Conservation (phyloP, 75 land plant genomes). For the Isoetes taiwanensis region DNA sequence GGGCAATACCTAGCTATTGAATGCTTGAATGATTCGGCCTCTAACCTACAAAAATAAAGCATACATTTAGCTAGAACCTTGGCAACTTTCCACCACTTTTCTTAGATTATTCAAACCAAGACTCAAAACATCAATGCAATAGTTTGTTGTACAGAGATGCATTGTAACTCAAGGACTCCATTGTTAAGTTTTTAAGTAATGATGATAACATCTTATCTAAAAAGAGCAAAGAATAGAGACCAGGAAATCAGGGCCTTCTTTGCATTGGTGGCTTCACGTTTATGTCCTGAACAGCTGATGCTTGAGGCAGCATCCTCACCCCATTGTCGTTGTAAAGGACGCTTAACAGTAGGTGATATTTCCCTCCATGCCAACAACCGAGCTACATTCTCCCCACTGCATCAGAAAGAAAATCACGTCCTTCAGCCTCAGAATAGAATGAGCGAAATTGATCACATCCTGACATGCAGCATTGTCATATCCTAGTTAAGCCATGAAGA, state of each 20-base stretch:
- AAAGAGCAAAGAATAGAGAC: conserved; percentile 16
- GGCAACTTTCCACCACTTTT: too few relatives aligned
- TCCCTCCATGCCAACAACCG: conserved; percentile 62
- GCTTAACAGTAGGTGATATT: conserved; percentile 56
- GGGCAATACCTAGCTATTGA: conserved; percentile 81
- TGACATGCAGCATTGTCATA: too few relatives aligned
- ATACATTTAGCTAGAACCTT: too few relatives aligned
- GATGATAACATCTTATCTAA: too few relatives aligned
- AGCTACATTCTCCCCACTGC: conserved; percentile 41
- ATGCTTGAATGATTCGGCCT: conserved; percentile 75
- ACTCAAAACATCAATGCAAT: too few relatives aligned
- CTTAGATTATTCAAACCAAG: too few relatives aligned
- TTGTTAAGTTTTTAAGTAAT: too few relatives aligned
- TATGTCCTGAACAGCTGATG: conserved; percentile 12
- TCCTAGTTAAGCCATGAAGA: too few relatives aligned
- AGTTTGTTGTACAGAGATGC: too few relatives aligned
- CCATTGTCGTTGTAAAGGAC: conserved; percentile 30
- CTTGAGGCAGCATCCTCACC: conserved; percentile 24
- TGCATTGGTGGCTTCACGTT: conserved; percentile 36
- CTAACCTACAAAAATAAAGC: conserved; percentile 47
- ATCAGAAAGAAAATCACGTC: neutral
- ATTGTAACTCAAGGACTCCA: too few relatives aligned
- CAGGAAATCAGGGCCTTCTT: conserved; percentile 65
- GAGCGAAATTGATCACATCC: too few relatives aligned
- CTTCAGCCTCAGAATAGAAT: too few relatives aligned